Base-by-base conservation (phyloP, 192 early-diverging fungal genomes). In the Coemansia sp. region DNA sequence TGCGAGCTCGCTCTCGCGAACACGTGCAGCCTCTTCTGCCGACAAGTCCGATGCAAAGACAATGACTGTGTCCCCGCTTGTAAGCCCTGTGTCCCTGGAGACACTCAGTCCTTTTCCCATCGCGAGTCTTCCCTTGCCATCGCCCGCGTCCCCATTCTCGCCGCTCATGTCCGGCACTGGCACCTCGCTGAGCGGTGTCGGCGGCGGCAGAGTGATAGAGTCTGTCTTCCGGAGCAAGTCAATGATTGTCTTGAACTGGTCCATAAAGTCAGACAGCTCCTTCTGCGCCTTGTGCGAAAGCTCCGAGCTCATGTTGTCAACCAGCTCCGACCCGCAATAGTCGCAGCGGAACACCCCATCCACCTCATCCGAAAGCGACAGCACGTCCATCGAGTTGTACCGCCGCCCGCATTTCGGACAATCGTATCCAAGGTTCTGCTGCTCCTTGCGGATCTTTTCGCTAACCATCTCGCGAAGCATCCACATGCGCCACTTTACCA, bases 401-500 rank as follows among this genome's bases (percentile, higher is more conserved):
- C 82, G 82, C 46, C 83, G 84, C 41, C 76, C 46, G 43, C 91
- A 93, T 9, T 64, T 68, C 9, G 83, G 80, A 60, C 90, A 93
- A 9, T 84, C 68, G 63, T 88, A 89, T 3, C 89, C 91, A 29
- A 89, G 80, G 50, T 89, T 89, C 59, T 91, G 81, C 52, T 83
- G 84, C 68, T 91, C 91, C 72, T 84, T 88, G 33, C 85, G 70
- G 76, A 90, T 83, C 42, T 78, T 79, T 20, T 81, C 75, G 11
- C 81, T 67, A 35, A 91, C 85, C 29, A 80, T 71, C 14, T 75
- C 82, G 38, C 88, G 86, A 78, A 97, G 91, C 74, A 88, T 89
- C 83, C 87, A 92, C 71, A 97, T 93, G 66, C 91, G 89, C 86
- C 86, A 95, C 67, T 95, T 95, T 52, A 95, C 89, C 8, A 94